Conservation (phyloP, 805 yeast genomes). For the Teunomyces gatunensis region DNA sequence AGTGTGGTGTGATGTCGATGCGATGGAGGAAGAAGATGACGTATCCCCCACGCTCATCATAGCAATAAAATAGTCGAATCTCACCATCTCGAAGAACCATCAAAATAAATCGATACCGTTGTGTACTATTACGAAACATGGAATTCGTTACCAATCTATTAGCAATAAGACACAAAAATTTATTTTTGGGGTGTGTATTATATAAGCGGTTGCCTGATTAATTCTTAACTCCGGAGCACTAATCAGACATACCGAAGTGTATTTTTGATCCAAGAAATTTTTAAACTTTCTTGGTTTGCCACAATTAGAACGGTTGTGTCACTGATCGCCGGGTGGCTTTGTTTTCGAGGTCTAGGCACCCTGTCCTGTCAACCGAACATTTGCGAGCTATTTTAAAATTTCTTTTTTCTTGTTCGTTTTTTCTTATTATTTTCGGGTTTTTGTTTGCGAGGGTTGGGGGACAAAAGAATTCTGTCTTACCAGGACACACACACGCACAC, state of each 20-base stretch:
- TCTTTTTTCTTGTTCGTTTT: not conserved
- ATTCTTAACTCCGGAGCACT: not conserved
- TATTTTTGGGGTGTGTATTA: not conserved
- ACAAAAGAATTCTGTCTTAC: not conserved
- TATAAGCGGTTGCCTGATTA: not conserved
- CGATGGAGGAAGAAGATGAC: not conserved
- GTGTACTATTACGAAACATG: too few relatives aligned
- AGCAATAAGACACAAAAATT: not conserved
- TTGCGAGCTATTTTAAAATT: not conserved
- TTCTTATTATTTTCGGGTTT: too few relatives aligned
- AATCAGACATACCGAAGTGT: not conserved
- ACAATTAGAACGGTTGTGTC: not conserved
- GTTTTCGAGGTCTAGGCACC: constrained; percentile 1
- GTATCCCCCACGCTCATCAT: not conserved
- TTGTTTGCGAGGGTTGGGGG: not conserved
- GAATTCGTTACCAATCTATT: too few relatives aligned
- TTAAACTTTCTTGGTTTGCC: not conserved
- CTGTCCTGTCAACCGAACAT: not conserved
- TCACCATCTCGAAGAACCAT: not conserved
- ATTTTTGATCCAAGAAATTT: constrained; percentile 1
- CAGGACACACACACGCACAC: not conserved
- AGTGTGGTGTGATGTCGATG: not conserved
- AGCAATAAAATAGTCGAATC: not conserved
- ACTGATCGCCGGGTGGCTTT: not conserved
- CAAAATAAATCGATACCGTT: not conserved